Conservation (phyloP, 2,329 filamentous ascomycete species). For the Penicillium sp. region DNA sequence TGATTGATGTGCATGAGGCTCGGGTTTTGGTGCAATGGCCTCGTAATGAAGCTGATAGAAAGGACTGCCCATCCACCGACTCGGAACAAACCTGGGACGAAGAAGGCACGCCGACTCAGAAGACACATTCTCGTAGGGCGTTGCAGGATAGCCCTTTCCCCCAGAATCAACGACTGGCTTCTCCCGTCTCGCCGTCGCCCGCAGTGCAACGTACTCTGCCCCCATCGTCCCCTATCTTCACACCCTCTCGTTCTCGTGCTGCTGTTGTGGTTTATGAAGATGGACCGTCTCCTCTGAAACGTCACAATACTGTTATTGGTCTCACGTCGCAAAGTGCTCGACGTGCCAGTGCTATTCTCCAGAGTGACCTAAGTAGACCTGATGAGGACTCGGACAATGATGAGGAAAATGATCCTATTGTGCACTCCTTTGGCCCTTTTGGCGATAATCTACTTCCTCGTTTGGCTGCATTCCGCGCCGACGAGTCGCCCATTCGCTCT, state of each 20-base stretch:
- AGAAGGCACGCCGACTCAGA: constrained; percentile 45
- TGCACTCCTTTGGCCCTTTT: constrained; percentile 90
- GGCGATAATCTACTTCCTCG: constrained; percentile 81
- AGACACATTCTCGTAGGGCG: constrained; percentile 26
- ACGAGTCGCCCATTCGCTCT: constrained; percentile 60
- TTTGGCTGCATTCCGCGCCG: constrained; percentile 73
- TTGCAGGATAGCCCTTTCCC: constrained; percentile 51
- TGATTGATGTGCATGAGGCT: constrained; percentile 91
- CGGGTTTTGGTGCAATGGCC: constrained; percentile 91
- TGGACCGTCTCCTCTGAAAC: constrained; percentile 56
- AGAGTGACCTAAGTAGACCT: constrained; percentile 39
- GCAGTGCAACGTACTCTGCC: constrained; percentile 48
- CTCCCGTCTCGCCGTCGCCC: constrained; percentile 74
- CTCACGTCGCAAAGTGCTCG: constrained; percentile 34
- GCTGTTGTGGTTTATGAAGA: constrained; percentile 72
- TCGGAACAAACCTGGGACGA: constrained; percentile 71
- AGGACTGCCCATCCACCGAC: constrained; percentile 53
- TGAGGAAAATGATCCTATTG: constrained; percentile 91
- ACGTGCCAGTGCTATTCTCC: constrained; percentile 33
- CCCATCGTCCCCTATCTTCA: constrained; percentile 44
- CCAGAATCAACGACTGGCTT: constrained; percentile 64
- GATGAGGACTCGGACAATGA: constrained; percentile 76
- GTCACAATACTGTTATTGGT: constrained; percentile 25
- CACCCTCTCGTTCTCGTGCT: constrained; percentile 45
- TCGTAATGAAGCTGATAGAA: constrained; percentile 46